Percentiles rank a stretch among this genome's conserved stretches.
phyloP scores from a whole-genome alignment of 192 early-diverging fungal genomes.

The Bifiguratus adelaidae region DNA sequence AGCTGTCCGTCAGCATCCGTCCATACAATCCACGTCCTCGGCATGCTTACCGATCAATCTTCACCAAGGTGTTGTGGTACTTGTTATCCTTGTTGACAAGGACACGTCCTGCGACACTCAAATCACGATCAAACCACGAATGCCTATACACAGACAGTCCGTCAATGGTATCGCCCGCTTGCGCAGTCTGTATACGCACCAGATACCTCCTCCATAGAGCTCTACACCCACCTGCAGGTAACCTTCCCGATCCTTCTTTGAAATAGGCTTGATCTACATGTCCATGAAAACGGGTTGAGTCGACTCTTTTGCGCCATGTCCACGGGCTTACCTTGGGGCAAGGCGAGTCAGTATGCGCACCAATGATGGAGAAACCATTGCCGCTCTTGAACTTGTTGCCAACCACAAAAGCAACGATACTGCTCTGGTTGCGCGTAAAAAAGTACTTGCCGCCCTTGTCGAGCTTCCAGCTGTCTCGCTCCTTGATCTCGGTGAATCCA shows the following conservation, averaged over 20 bases:
- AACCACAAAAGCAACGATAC: slow-evolving; percentile 87
- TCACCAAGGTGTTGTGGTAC: slow-evolving; percentile 64
- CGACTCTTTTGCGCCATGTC: background rate
- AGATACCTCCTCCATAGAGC: slow-evolving; percentile 93
- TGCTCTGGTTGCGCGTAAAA: slow-evolving; percentile 87
- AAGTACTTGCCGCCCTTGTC: slow-evolving; percentile 85
- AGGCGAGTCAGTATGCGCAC: slow-evolving; percentile 95
- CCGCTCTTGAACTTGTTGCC: slow-evolving; percentile 78
- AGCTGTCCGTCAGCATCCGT: background rate
- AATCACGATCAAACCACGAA: slow-evolving; percentile 99
- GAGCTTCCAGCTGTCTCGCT: slow-evolving; percentile 77
- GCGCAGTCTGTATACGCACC: slow-evolving; percentile 19
- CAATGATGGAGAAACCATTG: slow-evolving; percentile 84
- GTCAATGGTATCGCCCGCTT: background rate
- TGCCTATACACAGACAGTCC: no score
- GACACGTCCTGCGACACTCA: slow-evolving; percentile 90
- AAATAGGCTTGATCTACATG: slow-evolving; percentile 81
- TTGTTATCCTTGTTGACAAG: slow-evolving; percentile 65
- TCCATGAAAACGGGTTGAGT: background rate
- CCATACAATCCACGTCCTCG: background rate
- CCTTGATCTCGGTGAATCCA: slow-evolving; percentile 82
- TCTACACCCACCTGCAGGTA: slow-evolving; percentile 90
- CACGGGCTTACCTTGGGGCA: slow-evolving; percentile 68
- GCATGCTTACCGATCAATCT: slow-evolving; percentile 49
- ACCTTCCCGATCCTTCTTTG: slow-evolving; percentile 77